A percentile compares a stretch with the other conserved stretches of the same genome.
These are phyloP conservation scores for Helianthus tuberosus DNA, from an alignment of 129 eudicot species.

Conservation along the genomic window DNA sequence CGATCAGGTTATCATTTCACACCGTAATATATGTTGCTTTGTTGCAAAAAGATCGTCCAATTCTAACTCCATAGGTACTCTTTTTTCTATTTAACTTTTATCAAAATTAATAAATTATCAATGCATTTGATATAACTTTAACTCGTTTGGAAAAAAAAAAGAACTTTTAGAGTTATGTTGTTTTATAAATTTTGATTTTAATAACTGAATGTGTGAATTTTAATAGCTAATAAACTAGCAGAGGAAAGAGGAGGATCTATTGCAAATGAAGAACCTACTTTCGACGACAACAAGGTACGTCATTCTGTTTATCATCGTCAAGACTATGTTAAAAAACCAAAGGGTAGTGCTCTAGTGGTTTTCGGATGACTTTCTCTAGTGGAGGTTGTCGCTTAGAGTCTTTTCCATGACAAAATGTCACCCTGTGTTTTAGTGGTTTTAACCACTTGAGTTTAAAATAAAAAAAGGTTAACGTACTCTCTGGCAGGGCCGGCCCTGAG, in stretches of 20 bases:
- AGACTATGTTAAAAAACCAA: too few relatives aligned
- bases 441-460: too few relatives aligned
- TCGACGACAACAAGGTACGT: constrained; percentile 4
- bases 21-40: constrained; percentile 10
- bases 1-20: constrained; percentile 14
- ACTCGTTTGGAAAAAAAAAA: neutral
- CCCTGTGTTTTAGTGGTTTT: too few relatives aligned
- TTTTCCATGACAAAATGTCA: too few relatives aligned
- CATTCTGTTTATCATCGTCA: neutral
- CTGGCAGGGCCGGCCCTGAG: too few relatives aligned
- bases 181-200: neutral
- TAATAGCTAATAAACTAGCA: neutral
- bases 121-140: neutral
- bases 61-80: constrained; percentile 8
- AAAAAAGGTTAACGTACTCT: too few relatives aligned
- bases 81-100: neutral
- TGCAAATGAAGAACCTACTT: neutral
- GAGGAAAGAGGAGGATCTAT: neutral
- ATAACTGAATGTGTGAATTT: neutral
- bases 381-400: too few relatives aligned
- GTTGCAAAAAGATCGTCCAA: constrained; percentile 8
- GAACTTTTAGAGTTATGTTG: neutral
- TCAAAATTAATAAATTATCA: too few relatives aligned
- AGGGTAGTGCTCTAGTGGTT: too few relatives aligned
- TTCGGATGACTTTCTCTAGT: too few relatives aligned